A percentile compares a stretch with the other conserved stretches of the same genome.
Evolutionary conservation across 2,329 filamentous ascomycete species (phyloP).

Genomic region (Fusarium sp.): DNA sequence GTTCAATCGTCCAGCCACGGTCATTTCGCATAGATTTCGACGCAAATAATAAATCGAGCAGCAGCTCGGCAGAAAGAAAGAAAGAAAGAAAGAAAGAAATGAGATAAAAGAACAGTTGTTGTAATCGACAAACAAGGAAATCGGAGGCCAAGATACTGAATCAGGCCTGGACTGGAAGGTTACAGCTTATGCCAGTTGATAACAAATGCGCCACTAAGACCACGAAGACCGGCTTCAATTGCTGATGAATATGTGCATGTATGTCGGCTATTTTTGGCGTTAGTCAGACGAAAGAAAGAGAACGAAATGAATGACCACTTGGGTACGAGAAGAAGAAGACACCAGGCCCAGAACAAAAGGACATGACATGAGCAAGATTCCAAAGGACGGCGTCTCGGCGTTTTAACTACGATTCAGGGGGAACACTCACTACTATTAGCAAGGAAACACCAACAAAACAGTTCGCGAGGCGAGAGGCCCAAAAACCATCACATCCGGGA

Average conservation of each 20-base stretch:
- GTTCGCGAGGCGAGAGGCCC: slow-evolving; percentile 4
- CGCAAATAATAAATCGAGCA: slow-evolving; percentile 17
- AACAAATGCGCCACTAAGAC: slow-evolving; percentile 31
- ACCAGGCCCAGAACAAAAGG: slow-evolving; percentile 26
- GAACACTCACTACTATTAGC: slow-evolving; percentile 25
- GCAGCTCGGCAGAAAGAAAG: slow-evolving; percentile 31
- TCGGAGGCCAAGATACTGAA: slow-evolving; percentile 1
- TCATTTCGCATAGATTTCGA: slow-evolving; percentile 32
- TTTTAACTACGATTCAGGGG: slow-evolving; percentile 39
- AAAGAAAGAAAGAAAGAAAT: slow-evolving; percentile 20
- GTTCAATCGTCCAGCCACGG: slow-evolving; percentile 35
- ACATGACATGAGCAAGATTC: slow-evolving; percentile 31
- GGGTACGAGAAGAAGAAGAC: slow-evolving; percentile 26
- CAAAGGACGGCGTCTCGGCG: slow-evolving; percentile 24
- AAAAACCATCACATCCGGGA: slow-evolving; percentile 23
- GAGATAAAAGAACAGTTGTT: background rate
- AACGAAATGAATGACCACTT: slow-evolving; percentile 36
- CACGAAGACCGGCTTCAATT: slow-evolving; percentile 43
- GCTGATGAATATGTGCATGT: slow-evolving; percentile 14
- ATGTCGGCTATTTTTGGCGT: slow-evolving; percentile 23
- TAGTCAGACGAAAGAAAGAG: slow-evolving; percentile 19
- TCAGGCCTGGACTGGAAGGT: slow-evolving; percentile 17
- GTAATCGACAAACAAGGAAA: slow-evolving; percentile 17
- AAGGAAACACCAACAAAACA: slow-evolving; percentile 27
- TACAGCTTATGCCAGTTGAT: slow-evolving; percentile 33